These are phyloP conservation scores for Ophiocordyceps sinensis DNA, from an alignment of 2,329 filamentous ascomycete genomes.

Conservation along the genomic window DNA sequence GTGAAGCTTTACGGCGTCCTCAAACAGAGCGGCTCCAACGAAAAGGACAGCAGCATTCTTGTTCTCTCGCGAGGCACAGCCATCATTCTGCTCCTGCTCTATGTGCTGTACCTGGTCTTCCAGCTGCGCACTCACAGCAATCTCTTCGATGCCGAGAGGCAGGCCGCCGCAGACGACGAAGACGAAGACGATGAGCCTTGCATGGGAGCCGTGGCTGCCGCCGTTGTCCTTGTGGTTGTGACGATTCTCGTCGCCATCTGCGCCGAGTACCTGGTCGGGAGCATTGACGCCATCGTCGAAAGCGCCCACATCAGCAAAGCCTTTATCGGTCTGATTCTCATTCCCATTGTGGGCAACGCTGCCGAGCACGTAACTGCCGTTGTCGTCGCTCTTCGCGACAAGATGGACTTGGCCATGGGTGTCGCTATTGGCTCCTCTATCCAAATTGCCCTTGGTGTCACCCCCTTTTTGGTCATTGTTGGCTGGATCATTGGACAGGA, in stretches of 20 bases:
- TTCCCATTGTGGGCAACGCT: conserved; percentile 68
- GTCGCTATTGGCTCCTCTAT: conserved; percentile 72
- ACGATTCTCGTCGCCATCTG: conserved; percentile 60
- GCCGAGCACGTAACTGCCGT: conserved; percentile 73
- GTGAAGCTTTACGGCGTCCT: conserved; percentile 51
- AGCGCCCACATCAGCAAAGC: conserved; percentile 61
- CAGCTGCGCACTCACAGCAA: conserved; percentile 62
- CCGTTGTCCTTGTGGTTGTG: conserved; percentile 49
- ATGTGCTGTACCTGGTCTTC: conserved; percentile 65
- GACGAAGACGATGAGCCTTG: conserved; percentile 30
- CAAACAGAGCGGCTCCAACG: conserved; percentile 23
- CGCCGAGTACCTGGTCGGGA: conserved; percentile 64
- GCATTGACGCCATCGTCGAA: conserved; percentile 58
- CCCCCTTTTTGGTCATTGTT: conserved; percentile 64
- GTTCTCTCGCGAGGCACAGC: conserved; percentile 62
- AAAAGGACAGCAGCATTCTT: conserved; percentile 42
- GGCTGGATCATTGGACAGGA: conserved; percentile 61
- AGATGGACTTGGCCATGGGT: conserved; percentile 60
- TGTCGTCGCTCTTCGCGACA: conserved; percentile 64
- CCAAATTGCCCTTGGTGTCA: conserved; percentile 71
- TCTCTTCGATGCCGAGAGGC: conserved; percentile 46
- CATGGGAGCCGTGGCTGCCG: conserved; percentile 50
- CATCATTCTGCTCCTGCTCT: conserved; percentile 60
- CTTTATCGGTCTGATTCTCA: conserved; percentile 66
- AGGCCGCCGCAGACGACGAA: conserved; percentile 18